phyloP scores from a whole-genome alignment of 2,329 filamentous ascomycete genomes.

The Colletotrichum lindemuthianum region DNA sequence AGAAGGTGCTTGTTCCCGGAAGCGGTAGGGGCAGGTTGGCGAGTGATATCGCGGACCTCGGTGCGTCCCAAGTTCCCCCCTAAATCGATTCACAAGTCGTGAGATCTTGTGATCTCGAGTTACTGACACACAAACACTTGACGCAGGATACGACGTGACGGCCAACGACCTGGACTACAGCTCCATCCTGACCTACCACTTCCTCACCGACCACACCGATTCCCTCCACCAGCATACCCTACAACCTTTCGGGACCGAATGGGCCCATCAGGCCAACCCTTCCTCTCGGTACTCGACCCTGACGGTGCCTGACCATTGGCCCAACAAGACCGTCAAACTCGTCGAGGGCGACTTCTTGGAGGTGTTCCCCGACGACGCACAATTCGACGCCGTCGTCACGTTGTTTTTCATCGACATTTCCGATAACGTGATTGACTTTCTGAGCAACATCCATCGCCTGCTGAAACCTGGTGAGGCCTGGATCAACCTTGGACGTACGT shows the following conservation, averaged over 20 bases:
- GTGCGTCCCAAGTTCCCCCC: not conserved
- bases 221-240: conserved; percentile 2
- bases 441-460: not conserved
- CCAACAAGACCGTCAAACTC: not conserved
- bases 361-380: not conserved
- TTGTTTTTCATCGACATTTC: not conserved
- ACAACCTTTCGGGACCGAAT: conserved; percentile 11
- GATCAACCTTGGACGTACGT: not conserved
- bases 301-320: not conserved
- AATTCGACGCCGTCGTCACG: not conserved
- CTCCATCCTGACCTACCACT: not conserved
- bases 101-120: no score
- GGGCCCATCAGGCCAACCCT: conserved; percentile 36
- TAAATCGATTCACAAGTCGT: not conserved
- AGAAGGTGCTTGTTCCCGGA: no score
- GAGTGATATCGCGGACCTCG: not conserved
- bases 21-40: not conserved
- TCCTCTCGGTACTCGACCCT: conserved; percentile 35
- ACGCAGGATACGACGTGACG: not conserved
- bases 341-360: not conserved
- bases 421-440: not conserved
- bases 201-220: not conserved
- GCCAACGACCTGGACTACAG: not conserved
- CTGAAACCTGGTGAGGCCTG: not conserved
- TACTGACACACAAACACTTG: not conserved